These are phyloP conservation scores for Tremellales sp. DNA, from an alignment of 1,284 basidiomycete species.

Conservation along the genomic window DNA sequence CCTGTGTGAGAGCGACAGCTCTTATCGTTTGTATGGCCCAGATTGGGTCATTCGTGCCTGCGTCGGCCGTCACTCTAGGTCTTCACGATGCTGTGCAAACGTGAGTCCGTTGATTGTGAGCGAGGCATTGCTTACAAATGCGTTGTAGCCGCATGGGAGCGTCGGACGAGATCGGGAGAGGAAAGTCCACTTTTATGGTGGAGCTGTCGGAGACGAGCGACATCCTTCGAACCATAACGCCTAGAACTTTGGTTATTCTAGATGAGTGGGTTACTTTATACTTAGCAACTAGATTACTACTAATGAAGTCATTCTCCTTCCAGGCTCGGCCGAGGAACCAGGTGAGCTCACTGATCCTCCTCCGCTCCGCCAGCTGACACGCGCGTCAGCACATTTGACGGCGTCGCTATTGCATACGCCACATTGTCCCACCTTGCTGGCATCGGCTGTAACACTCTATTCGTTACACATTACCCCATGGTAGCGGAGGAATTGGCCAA, in stretches of 20 bases:
- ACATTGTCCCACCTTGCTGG: constrained; percentile 69
- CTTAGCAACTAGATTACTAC: constrained; percentile 4
- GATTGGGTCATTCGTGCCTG: constrained; percentile 60
- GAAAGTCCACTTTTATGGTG: constrained; percentile 91
- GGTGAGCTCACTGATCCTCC: constrained; percentile 10
- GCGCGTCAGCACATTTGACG: constrained; percentile 41
- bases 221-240: constrained; percentile 70
- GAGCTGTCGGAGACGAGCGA: constrained; percentile 92
- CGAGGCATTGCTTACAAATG: constrained; percentile 2
- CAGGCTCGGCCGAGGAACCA: constrained; percentile 45
- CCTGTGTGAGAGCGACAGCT: constrained; percentile 42
- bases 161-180: constrained; percentile 75
- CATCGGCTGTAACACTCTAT: constrained; percentile 74
- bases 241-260: constrained; percentile 73
- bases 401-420: constrained; percentile 54
- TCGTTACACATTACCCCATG: constrained; percentile 86
- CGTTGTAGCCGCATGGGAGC: constrained; percentile 53
- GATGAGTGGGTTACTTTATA: constrained; percentile 53
- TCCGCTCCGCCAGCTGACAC: not conserved
- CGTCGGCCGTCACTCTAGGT: constrained; percentile 64
- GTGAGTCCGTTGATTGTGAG: constrained; percentile 57
- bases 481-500: constrained; percentile 56
- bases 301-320: constrained; percentile 4
- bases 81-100: constrained; percentile 81
- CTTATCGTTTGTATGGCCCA: constrained; percentile 52